Base-by-base conservation (phyloP, 345 rosid genomes). In the Acer yangbiense region DNA sequence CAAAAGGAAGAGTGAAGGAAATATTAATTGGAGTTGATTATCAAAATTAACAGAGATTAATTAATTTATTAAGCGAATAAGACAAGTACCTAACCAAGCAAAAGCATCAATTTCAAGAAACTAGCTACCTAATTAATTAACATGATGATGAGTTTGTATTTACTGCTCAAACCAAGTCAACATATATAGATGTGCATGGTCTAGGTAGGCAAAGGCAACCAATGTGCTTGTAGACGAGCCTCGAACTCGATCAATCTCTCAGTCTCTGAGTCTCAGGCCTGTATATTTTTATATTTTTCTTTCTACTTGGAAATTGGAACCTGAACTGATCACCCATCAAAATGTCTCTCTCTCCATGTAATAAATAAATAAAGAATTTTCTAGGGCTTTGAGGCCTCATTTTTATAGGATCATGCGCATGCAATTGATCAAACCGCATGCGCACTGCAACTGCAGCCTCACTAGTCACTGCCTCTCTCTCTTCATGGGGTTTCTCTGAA, bases 371-470 rank as follows among this genome's bases (percentile, higher is more conserved):
- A 35, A 35, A 4, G 39, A 35, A 35, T 35, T 35, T 25, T 68
- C 54, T 39, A 23, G 60, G 46, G n/a, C n/a, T 55, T 3, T n/a
- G 29, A 54, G 17, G 20, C 9, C 69, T 69, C 76, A 35, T 65
- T 66, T 82, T 52, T 79, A 62, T 84, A 72, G 85, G 85, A 87
- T 84, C 90, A 80, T 75, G 86, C 86, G 90, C 82, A 81, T 35
- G 60, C 23, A 32, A 43, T 10, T 57, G n/a, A 65, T 71, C 58
- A 76, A 54, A 78, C 84, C 82, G 89, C 92, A 90, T 86, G 89
- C 90, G 89, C 78, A 85, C 87, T 82, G 58, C 58, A 54, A 7
- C 23, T 58, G 58, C 58, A 54, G 84, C 63, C 44, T 69, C 7
- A 57, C 10, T 41, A 12, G 10, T 17, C 44, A 65, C 52, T 11